Base-by-base conservation (phyloP, 2,329 filamentous ascomycete genomes). In the Verticillium nubilum region DNA sequence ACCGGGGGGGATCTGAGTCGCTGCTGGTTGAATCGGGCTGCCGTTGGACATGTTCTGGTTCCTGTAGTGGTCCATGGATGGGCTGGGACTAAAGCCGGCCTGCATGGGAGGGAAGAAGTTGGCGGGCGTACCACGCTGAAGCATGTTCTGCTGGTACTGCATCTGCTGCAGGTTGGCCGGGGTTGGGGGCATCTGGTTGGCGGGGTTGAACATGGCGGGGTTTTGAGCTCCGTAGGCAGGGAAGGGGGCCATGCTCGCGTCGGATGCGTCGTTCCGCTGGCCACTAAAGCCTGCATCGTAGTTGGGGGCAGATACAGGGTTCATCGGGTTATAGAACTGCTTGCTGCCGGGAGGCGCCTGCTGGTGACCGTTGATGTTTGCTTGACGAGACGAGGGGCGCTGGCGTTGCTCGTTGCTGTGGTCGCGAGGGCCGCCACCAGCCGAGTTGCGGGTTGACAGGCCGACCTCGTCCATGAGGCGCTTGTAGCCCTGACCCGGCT, bases 381-480 rank as follows among this genome's bases (percentile, higher is more conserved):
- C 74, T 60, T 86, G 84, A 52, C 83, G 76, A 10, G 85, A 86
- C 13, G 76, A 73, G 28, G 85, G 84, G 56, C 84, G 80, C 67
- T 81, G 80, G 42, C 83, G 78, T 58, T 84, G 80, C 59, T 79
- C 79, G 37, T 74, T 69, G 23, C 75, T 73, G 60, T 76, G 74
- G 31, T 81, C 79, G 27, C 78, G 78, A 50, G 79, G 77, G 25
- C 75, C 75, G 12, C 76, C 72, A 12, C 76, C 72, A 35, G 75
- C 72, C 52, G 70, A 67, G 61, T 76, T 84, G 52, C 86, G 78
- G 28, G 86, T 89, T 5, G 94, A 96, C 37, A 99, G 78, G 61
- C 94, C 93, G 66, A 99, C 95, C 72, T 99, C 95, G 69, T 99
- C 95, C 95, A 99, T 99, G 61, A 99, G 78, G 58, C 95, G 89